A percentile compares a stretch with the other conserved stretches of the same genome.
Conservation (phyloP, 305 asterid genomes). For the Ilex paraguariensis region DNA sequence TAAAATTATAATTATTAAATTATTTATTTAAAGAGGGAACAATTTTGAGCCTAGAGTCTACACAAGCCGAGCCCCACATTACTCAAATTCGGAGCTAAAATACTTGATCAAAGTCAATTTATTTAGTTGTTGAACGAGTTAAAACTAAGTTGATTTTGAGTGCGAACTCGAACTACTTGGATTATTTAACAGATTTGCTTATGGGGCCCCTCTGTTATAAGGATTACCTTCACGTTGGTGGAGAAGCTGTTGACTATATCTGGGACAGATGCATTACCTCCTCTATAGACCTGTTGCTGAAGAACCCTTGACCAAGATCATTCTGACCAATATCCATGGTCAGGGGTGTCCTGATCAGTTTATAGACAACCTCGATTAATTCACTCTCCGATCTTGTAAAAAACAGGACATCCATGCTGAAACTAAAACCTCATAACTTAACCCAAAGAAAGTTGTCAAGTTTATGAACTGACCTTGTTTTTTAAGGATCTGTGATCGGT, state of each 20-base stretch:
- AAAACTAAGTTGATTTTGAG: background rate
- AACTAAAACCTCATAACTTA: no score
- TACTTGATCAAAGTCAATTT: background rate
- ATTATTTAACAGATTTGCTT: background rate
- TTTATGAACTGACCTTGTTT: slow-evolving; percentile 30
- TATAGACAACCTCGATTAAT: no score
- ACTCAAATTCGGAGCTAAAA: background rate
- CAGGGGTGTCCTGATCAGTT: no score
- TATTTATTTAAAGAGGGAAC: no score
- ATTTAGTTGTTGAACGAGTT: background rate
- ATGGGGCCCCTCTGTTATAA: background rate
- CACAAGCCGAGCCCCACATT: no score
- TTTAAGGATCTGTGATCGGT: slow-evolving; percentile 43
- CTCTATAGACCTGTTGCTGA: slow-evolving; percentile 46
- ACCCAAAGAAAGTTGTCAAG: background rate
- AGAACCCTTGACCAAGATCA: slow-evolving; percentile 71
- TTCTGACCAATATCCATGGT: slow-evolving; percentile 61
- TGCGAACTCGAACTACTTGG: background rate
- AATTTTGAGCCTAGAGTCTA: no score
- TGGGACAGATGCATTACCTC: slow-evolving; percentile 75
- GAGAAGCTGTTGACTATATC: slow-evolving; percentile 46
- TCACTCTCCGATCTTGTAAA: no score
- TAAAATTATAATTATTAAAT: no score
- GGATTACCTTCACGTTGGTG: slow-evolving; percentile 42
- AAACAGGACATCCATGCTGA: no score